Evolutionary conservation across 1,284 basidiomycete species (phyloP).

Genomic region (Trichosporon coremiiforme): DNA sequence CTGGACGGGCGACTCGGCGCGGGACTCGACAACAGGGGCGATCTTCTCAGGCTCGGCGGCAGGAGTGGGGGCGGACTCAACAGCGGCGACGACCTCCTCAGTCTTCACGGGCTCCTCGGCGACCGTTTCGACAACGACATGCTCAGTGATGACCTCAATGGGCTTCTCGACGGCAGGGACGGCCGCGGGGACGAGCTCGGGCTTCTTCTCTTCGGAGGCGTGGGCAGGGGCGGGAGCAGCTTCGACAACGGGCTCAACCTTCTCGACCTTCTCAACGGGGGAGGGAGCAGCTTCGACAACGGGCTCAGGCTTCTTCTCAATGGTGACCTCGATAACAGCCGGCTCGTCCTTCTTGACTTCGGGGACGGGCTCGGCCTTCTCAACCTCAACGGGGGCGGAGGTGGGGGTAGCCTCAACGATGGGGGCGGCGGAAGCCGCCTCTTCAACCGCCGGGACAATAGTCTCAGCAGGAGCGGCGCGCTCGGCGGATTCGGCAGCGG

Average conservation of each 20-base stretch:
- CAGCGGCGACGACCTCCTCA: neutral
- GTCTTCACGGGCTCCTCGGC: neutral
- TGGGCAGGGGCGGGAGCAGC: neutral
- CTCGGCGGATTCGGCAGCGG: neutral
- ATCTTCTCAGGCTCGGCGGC: neutral
- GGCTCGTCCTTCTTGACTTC: neutral
- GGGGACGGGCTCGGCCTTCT: neutral
- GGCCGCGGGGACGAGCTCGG: neutral
- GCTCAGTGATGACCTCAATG: neutral
- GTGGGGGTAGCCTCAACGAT: neutral
- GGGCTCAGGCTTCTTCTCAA: neutral
- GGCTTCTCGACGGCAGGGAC: neutral
- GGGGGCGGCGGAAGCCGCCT: neutral
- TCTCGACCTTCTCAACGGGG: neutral
- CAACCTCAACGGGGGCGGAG: neutral
- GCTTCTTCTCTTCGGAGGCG: neutral
- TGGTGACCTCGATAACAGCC: neutral
- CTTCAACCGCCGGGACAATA: neutral
- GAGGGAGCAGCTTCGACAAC: neutral
- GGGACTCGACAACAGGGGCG: neutral
- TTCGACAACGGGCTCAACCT: constrained; percentile 1
- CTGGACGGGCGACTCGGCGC: neutral
- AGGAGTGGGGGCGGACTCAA: neutral
- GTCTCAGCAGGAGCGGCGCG: constrained; percentile 6
- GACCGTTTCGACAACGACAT: neutral